Conservation (phyloP, 768 basidiomycete genomes). For the Tylopilus balloui region DNA sequence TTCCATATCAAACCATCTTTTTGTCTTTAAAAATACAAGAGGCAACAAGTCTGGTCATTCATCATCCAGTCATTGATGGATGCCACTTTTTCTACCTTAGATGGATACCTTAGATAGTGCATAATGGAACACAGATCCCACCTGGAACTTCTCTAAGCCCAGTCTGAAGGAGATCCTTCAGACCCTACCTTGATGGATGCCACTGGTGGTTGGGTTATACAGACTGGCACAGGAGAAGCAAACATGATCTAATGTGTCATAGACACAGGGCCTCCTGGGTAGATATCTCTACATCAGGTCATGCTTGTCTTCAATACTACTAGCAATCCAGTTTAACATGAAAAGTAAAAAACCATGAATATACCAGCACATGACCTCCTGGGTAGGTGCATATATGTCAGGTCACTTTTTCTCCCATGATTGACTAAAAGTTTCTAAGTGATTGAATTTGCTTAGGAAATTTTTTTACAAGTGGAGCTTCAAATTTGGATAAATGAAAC, state of each 20-base stretch:
- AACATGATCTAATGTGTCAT: no score
- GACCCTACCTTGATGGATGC: not conserved
- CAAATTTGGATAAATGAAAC: no score
- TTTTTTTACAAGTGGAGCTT: no score
- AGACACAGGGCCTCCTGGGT: not conserved
- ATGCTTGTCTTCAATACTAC: not conserved
- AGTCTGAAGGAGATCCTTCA: not conserved
- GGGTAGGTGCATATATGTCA: not conserved
- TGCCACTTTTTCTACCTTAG: not conserved
- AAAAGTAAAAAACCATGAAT: no score
- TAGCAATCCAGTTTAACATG: no score
- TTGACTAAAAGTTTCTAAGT: no score
- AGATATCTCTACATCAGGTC: not conserved
- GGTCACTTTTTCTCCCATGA: not conserved
- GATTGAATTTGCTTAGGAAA: no score
- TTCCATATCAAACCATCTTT: no score
- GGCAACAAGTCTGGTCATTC: not conserved
- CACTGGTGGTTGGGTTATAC: not conserved
- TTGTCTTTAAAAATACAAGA: no score
- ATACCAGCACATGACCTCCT: not conserved
- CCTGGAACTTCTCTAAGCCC: not conserved
- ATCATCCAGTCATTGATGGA: not conserved
- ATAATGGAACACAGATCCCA: not conserved
- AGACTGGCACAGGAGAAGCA: not conserved
- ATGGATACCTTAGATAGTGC: not conserved